A percentile compares a stretch with the other conserved stretches of the same genome.
Conservation (phyloP, 768 basidiomycete genomes). For the Cystobasidium ongulense region DNA sequence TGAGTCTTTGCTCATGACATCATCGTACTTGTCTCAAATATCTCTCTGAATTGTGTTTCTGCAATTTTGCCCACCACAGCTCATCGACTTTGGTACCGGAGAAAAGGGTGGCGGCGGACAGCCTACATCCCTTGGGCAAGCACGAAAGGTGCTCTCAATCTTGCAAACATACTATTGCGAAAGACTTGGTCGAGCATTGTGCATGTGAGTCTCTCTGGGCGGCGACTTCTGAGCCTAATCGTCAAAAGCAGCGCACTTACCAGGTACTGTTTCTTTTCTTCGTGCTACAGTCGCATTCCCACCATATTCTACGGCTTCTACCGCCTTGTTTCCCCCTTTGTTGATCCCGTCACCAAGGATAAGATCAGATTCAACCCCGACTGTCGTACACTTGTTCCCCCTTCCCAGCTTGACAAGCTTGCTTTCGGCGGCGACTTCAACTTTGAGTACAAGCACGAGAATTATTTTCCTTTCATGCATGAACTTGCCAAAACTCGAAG, state of each 20-base stretch:
- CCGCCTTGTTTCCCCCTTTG: constrained; percentile 49
- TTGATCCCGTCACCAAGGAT: constrained; percentile 67
- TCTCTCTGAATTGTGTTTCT: neutral
- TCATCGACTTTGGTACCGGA: constrained; percentile 42
- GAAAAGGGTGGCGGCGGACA: constrained; percentile 33
- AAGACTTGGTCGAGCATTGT: constrained; percentile 64
- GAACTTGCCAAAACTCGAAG: constrained; percentile 53
- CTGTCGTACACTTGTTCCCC: constrained; percentile 53
- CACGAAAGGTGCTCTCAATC: constrained; percentile 40
- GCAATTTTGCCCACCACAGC: constrained; percentile 10
- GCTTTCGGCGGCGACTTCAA: constrained; percentile 60
- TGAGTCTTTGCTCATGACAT: neutral
- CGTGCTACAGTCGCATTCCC: neutral
- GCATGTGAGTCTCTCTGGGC: constrained; percentile 56
- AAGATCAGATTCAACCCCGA: constrained; percentile 42
- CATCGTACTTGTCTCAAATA: neutral
- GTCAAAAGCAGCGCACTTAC: too few relatives aligned
- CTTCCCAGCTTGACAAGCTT: constrained; percentile 58
- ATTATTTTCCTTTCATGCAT: constrained; percentile 48
- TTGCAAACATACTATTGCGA: constrained; percentile 49
- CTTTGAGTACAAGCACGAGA: constrained; percentile 54
- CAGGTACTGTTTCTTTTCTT: too few relatives aligned
- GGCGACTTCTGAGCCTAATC: too few relatives aligned
- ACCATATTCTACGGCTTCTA: constrained; percentile 37
- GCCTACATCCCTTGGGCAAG: constrained; percentile 40